A percentile compares a stretch with the other conserved stretches of the same genome.
Conservation (phyloP, 306 rosid species). For the Prunus salicina region DNA sequence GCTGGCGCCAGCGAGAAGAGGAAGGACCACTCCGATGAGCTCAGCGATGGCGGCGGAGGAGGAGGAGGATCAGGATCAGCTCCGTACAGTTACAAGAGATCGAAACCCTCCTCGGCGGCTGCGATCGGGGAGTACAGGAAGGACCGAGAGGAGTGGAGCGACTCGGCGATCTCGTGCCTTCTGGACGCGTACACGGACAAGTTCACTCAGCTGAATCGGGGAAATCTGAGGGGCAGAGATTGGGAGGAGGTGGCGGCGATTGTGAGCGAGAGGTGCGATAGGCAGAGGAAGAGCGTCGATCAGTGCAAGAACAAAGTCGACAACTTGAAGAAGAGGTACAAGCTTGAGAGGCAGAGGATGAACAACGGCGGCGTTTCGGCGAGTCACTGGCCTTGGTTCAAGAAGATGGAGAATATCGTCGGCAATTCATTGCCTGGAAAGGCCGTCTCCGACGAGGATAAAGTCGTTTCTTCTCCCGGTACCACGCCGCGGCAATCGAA, state of each 20-base stretch:
- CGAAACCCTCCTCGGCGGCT: constrained; percentile 32
- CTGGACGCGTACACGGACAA: constrained; percentile 91
- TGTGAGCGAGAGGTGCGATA: constrained; percentile 79
- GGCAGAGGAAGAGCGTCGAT: constrained; percentile 80
- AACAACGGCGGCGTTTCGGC: constrained; percentile 62
- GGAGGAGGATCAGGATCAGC: constrained; percentile 31
- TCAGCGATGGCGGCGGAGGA: constrained; percentile 42
- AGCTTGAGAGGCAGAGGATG: constrained; percentile 86
- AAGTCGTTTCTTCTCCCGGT: constrained; percentile 49
- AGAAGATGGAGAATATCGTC: constrained; percentile 83
- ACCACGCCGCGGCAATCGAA: constrained; percentile 67
- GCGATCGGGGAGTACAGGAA: constrained; percentile 67
- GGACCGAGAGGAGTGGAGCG: constrained; percentile 99
- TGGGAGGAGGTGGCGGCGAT: constrained; percentile 94
- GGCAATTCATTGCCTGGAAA: constrained; percentile 74
- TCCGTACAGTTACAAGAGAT: constrained; percentile 48
- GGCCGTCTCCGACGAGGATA: constrained; percentile 64
- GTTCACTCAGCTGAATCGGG: constrained; percentile 85
- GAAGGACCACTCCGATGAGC: constrained; percentile 65
- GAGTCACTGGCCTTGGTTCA: constrained; percentile 97
- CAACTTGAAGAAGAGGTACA: constrained; percentile 90
- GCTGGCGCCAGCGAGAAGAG: constrained; percentile 43
- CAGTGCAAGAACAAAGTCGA: constrained; percentile 97
- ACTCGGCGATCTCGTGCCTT: constrained; percentile 76
- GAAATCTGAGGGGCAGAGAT: constrained; percentile 87